Conservation (phyloP, 2,329 filamentous ascomycete genomes). For the Fusarium duplospermum region DNA sequence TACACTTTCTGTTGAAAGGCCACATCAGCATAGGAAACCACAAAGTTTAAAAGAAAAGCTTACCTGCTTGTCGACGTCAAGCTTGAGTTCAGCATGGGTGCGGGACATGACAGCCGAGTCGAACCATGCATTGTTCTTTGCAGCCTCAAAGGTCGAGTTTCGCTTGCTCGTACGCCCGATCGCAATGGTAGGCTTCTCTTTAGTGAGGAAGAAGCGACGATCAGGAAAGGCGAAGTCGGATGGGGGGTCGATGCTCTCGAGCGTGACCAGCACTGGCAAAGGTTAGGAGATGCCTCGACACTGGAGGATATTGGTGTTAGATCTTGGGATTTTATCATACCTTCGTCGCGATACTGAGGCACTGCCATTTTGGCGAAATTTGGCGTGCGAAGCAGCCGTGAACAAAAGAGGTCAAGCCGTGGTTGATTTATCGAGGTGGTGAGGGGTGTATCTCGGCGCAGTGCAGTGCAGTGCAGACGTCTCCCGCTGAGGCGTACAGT, state of each 20-base stretch:
- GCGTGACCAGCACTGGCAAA: conserved; percentile 46
- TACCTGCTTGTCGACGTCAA: conserved; percentile 60
- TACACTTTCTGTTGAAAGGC: conserved; percentile 53
- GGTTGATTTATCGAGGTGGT: conserved; percentile 9
- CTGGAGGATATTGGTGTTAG: neutral
- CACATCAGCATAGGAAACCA: conserved; percentile 31
- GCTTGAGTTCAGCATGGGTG: conserved; percentile 68
- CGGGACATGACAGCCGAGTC: conserved; percentile 79
- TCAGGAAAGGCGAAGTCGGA: conserved; percentile 37
- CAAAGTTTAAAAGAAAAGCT: conserved; percentile 19
- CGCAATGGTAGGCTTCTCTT: conserved; percentile 42
- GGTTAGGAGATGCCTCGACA: conserved; percentile 19
- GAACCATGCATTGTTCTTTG: conserved; percentile 71
- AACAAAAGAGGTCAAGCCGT: neutral
- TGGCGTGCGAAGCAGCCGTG: neutral
- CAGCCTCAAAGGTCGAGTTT: conserved; percentile 48
- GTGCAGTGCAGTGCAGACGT: conserved; percentile 6
- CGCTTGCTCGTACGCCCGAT: conserved; percentile 61
- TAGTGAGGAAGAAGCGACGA: conserved; percentile 49
- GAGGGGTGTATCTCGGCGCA: conserved; percentile 23
- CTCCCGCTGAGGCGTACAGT: conserved; percentile 24
- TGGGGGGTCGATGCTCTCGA: conserved; percentile 41
- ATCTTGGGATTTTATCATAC: conserved; percentile 18
- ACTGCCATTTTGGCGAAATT: conserved; percentile 32
- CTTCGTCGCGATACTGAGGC: conserved; percentile 43